phyloP scores from a whole-genome alignment of 2,329 filamentous ascomycete genomes.

The Talaromyces sp. region DNA sequence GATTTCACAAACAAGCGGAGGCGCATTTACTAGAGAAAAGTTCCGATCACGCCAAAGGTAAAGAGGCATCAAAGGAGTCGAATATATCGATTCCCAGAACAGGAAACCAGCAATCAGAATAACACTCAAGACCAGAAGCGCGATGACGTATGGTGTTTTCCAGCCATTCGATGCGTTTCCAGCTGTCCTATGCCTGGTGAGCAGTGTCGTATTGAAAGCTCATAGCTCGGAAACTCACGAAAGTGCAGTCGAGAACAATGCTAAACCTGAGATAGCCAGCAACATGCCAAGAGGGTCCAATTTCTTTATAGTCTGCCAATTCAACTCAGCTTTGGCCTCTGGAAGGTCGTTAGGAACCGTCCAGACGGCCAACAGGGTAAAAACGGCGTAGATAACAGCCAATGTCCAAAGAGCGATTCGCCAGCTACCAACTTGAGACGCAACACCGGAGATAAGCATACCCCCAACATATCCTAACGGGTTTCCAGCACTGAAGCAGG shows the following conservation, averaged over 20 bases:
- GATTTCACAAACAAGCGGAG: not conserved
- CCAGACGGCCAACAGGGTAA: constrained; percentile 57
- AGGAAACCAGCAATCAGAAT: constrained; percentile 55
- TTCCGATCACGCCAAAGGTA: constrained; percentile 59
- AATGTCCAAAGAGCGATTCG: constrained; percentile 60
- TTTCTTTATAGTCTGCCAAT: constrained; percentile 49
- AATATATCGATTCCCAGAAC: constrained; percentile 58
- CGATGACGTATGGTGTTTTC: constrained; percentile 60
- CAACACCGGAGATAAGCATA: constrained; percentile 60
- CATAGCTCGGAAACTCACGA: constrained; percentile 38
- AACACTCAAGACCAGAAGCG: constrained; percentile 59
- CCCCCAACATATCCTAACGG: constrained; percentile 56
- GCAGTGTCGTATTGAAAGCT: not conserved
- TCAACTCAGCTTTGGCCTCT: constrained; percentile 42
- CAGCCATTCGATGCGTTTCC: constrained; percentile 60
- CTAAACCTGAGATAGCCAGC: constrained; percentile 61
- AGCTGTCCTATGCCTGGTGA: constrained; percentile 36
- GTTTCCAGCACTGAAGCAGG: constrained; percentile 56
- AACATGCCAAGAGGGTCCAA: constrained; percentile 61
- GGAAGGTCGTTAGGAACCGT: constrained; percentile 56
- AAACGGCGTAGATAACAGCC: constrained; percentile 60
- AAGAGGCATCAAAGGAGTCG: constrained; percentile 51
- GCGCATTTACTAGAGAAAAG: constrained; percentile 55
- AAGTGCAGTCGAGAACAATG: constrained; percentile 60
- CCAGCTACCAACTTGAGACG: constrained; percentile 60